Evolutionary conservation across 2,329 filamentous ascomycete species (phyloP), one percentile per base, ranked within the genome.

Genomic region (Eutypella sp.): DNA sequence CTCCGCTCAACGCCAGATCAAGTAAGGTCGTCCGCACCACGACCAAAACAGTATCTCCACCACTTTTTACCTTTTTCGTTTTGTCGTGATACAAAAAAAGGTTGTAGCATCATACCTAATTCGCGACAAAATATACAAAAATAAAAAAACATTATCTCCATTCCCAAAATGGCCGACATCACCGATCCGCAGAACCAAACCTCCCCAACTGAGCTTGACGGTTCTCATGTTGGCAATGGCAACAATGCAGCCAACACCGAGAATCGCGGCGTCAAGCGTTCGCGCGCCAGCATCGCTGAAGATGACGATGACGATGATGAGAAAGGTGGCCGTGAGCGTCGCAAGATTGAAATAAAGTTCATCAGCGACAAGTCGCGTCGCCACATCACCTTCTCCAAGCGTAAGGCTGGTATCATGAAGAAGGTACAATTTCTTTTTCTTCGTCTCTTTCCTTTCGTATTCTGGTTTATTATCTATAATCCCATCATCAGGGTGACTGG

Each of bases 281-380:
- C 80, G 69, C 89, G 93, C 65, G 83, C 87, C 53, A 85, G 86
- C 59, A 80, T 84, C 44, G 84, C 84, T 62, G 92, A 97, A 67
- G 93, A 97, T 66, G 93, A 97, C 57, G 92, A 97, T 56, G 93
- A 97, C 55, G 91, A 97, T 59, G 91, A 96, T 60, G 92, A 96
- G 70, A 97, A 97, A 82, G 89, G 89, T 53, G 90, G 90, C 65
- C 91, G 93, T 71, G 93, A 97, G 81, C 86, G 93, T 67, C 85
- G 93, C 74, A 99, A 99, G 86, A 99, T 99, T 63, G 93, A 99
- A 73, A 99, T 99, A 76, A 99, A 99, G 81, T 99, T 99, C 75
- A 99, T 99, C 71, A 92, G 91, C 72, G 93, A 99, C 74, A 99
- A 99, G 78, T 97, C 92, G 74, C 90, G 93, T 74, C 87, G 93